These are phyloP conservation scores for Hypocrella siamensis DNA, from an alignment of 2,329 filamentous ascomycete species.

Conservation along the genomic window DNA sequence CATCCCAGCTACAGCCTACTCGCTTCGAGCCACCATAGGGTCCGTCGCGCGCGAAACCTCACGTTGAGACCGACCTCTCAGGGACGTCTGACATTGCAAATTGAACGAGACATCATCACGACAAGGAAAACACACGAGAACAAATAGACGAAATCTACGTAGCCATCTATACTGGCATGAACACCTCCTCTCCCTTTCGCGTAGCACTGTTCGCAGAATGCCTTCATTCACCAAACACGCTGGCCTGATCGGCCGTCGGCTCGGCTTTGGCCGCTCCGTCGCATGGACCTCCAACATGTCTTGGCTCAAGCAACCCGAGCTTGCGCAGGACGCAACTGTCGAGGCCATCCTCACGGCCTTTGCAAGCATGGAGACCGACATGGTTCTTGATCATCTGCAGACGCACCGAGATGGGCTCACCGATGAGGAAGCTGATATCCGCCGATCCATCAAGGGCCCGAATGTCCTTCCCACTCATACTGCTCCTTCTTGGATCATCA, in stretches of 20 bases:
- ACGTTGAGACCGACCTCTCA: not conserved
- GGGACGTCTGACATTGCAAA: not conserved
- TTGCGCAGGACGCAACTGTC: constrained; percentile 5
- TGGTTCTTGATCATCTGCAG: constrained; percentile 8
- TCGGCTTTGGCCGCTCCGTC: constrained; percentile 1
- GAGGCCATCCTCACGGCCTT: constrained; percentile 9
- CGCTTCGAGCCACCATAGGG: constrained; percentile 6
- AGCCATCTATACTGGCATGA: too few relatives aligned
- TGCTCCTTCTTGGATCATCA: constrained; percentile 11
- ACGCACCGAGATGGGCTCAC: constrained; percentile 9
- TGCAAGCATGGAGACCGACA: constrained; percentile 7
- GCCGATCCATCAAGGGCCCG: constrained; percentile 8
- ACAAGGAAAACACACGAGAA: too few relatives aligned
- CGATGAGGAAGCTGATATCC: constrained; percentile 7
- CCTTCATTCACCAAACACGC: not conserved
- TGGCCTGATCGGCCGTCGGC: constrained; percentile 1
- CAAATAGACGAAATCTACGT: too few relatives aligned
- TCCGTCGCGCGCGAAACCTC: not conserved
- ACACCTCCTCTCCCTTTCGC: too few relatives aligned
- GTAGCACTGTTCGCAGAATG: too few relatives aligned
- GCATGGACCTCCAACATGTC: constrained; percentile 2
- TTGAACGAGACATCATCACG: not conserved
- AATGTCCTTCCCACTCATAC: constrained; percentile 11
- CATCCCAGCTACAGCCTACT: constrained; percentile 2
- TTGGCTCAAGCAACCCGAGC: constrained; percentile 4